These are phyloP conservation scores for Gnaphalium uliginosum DNA, from an alignment of 129 eudicot genomes.

Conservation along the genomic window DNA sequence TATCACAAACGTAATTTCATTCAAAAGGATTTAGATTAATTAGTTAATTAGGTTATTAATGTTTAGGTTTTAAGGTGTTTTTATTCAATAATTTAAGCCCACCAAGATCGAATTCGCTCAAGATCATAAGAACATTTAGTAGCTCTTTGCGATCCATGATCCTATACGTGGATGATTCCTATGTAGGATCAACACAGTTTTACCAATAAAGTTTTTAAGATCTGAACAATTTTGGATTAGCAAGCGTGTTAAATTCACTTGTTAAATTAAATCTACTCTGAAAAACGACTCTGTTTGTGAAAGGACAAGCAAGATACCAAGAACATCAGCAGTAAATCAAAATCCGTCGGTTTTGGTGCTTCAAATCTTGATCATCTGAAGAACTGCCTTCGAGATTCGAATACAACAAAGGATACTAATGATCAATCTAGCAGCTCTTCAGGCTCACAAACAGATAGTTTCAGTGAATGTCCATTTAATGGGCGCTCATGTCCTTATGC, in stretches of 20 bases:
- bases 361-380: background rate
- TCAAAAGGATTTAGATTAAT: too few relatives aligned
- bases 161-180: too few relatives aligned
- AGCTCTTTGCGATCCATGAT: too few relatives aligned
- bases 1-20: too few relatives aligned
- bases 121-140: too few relatives aligned
- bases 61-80: too few relatives aligned
- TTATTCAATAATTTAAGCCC: too few relatives aligned
- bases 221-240: background rate
- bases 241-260: background rate
- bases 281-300: background rate
- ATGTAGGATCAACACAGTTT: too few relatives aligned
- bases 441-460: background rate
- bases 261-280: background rate
- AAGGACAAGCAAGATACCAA: background rate
- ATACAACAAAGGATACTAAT: background rate
- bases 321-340: background rate
- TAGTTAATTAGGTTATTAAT: too few relatives aligned
- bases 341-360: background rate
- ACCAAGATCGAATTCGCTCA: too few relatives aligned
- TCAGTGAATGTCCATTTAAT: slow-evolving; percentile 42
- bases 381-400: background rate
- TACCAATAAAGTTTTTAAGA: too few relatives aligned
- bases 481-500: slow-evolving; percentile 27
- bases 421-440: background rate